Conservation (phyloP, 148 eudicot species). For the Spergularia marina region DNA sequence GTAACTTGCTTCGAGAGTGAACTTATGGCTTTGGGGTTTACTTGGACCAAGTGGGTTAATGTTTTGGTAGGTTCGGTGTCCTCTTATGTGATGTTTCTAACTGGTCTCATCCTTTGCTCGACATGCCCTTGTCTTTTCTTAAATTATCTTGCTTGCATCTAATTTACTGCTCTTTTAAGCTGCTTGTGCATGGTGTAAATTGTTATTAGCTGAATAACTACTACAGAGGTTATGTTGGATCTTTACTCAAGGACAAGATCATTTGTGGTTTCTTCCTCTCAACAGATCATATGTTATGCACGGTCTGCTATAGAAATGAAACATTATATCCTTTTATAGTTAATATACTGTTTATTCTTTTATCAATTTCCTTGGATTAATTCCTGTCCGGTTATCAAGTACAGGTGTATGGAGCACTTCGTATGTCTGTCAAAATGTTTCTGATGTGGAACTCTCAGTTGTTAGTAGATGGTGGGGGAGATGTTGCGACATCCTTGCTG, state of each 20-base stretch:
- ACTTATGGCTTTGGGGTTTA: neutral
- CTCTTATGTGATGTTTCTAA: neutral
- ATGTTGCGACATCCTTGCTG: conserved; percentile 78
- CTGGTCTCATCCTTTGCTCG: neutral
- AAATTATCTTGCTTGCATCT: neutral
- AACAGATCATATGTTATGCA: too few relatives aligned
- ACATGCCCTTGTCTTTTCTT: neutral
- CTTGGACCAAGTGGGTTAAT: neutral
- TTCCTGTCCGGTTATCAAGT: conserved; percentile 32
- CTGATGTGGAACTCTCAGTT: conserved; percentile 97
- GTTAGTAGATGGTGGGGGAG: conserved; percentile 84
- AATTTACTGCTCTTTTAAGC: neutral
- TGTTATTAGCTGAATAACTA: too few relatives aligned
- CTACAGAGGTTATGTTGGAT: too few relatives aligned
- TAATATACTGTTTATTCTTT: neutral
- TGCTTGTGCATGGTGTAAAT: too few relatives aligned
- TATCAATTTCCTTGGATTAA: conserved; percentile 2
- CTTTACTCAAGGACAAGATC: too few relatives aligned
- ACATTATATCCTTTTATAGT: neutral
- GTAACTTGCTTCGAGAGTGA: neutral
- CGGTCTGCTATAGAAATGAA: neutral
- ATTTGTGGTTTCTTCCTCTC: too few relatives aligned
- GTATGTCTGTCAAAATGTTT: conserved; percentile 96
- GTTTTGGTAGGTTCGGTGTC: neutral
- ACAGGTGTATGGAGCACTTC: conserved; percentile 97